Evolutionary conservation across 345 rosid species (phyloP), one percentile per base, ranked within the genome.

Genomic region (Bruguiera parviflora): DNA sequence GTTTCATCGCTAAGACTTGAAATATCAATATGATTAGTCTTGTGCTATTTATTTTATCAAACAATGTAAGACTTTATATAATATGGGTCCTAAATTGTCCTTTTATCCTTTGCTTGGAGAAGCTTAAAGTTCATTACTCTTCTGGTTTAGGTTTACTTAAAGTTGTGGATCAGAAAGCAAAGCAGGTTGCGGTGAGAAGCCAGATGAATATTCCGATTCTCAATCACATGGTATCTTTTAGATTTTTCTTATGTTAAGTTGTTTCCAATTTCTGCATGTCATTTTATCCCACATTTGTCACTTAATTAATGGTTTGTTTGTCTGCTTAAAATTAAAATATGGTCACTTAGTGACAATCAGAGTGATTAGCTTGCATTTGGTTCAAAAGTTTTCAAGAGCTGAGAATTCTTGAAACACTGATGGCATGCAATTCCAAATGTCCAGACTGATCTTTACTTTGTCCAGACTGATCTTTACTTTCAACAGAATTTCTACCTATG

Each of bases 111-210:
- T 63, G 16, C 49, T 67, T 11, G 58, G 53, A 47, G 53, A 51
- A 15, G 75, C 52, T 60, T 59, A 58, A 66, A 32, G 51, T 59
- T 33, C 20, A 3, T 51, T 70, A 37, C 61, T 68, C 13, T 69
- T 39, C 35, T 80, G 62, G 71, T 29, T 47, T 77, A 95, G 99
- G 89, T 88, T 83, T 95, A 72, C 87, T 95, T 71, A 98, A 95
- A 86, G 96, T 87, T 65, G 97, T 96, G 67, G 99, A 96, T 80
- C 92, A 97, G 69, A 80, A 93, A 71, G 99, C 99, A 32, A 96
- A 96, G 87, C 86, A 90, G 75, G 99, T 92, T 62, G 99, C 86
- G 82, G 77, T 75, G 98, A 95, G 61, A 79, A 84, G 72, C 78
- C 94, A 2, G 99, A 96, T 66, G 99, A 96, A 67, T 90, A 89